Percentiles rank a stretch among this genome's conserved stretches.
phyloP scores from a whole-genome alignment of 208 protist species.

The Tetramitus jugosus region DNA sequence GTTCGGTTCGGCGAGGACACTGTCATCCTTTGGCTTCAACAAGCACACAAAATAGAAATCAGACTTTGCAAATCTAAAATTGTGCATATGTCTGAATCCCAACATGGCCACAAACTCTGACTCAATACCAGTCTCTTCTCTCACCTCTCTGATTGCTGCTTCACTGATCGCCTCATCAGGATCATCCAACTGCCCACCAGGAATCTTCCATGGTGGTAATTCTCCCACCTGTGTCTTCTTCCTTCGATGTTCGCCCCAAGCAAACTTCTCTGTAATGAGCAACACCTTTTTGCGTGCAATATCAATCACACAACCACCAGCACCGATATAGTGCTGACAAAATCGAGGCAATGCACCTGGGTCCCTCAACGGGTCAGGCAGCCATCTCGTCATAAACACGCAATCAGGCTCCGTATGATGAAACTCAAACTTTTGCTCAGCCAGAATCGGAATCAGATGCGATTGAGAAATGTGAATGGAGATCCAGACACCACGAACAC shows the following conservation, averaged over 20 bases:
- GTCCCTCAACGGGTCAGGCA: background rate
- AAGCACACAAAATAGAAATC: background rate
- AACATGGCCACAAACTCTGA: background rate
- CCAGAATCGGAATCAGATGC: background rate
- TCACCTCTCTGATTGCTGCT: background rate
- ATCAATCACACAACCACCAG: background rate
- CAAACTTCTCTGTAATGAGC: background rate
- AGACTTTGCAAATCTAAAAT: background rate
- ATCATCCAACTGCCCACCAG: background rate
- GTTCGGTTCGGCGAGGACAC: background rate
- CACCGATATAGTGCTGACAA: background rate
- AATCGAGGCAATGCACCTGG: background rate
- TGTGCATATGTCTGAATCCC: background rate
- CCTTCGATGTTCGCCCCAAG: background rate
- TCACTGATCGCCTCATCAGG: background rate
- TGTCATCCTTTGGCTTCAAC: background rate
- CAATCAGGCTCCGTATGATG: background rate
- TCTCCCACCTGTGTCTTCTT: background rate
- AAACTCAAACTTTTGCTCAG: background rate
- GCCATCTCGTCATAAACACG: background rate
- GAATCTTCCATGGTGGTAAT: background rate
- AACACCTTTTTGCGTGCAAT: background rate
- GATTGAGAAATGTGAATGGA: background rate
- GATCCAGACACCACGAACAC: background rate
- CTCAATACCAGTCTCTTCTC: background rate